These are phyloP conservation scores for Mucor indicus DNA, from an alignment of 371 early-diverging fungal genomes.

Conservation along the genomic window DNA sequence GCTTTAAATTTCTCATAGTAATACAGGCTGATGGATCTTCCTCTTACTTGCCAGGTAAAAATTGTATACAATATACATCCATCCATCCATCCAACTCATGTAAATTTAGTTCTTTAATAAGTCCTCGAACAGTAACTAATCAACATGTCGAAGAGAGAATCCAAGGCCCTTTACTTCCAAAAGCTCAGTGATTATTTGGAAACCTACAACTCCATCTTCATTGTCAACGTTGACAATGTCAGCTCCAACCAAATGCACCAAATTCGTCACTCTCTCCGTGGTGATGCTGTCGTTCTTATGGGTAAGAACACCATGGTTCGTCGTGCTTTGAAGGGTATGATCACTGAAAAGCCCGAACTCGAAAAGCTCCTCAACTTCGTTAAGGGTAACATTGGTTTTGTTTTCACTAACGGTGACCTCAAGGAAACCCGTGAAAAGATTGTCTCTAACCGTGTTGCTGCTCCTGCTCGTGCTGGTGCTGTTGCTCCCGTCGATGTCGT, in stretches of 20 bases:
- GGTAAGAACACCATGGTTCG: conserved; percentile 99
- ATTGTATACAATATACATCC: neutral
- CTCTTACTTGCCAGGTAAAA: neutral
- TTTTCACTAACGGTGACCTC: conserved; percentile 98
- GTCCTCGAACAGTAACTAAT: conserved; percentile 50
- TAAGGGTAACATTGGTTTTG: conserved; percentile 98
- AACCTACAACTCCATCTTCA: conserved; percentile 88
- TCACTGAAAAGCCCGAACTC: conserved; percentile 82
- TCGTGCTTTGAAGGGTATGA: conserved; percentile 85
- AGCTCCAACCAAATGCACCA: conserved; percentile 99
- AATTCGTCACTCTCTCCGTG: conserved; percentile 93
- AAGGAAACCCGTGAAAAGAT: conserved; percentile 94
- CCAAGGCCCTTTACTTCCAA: conserved; percentile 50
- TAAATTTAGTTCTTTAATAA: conserved; percentile 35
- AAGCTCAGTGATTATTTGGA: conserved; percentile 72
- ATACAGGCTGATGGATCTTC: neutral
- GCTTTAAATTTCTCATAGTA: neutral
- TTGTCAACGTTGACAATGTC: conserved; percentile 99
- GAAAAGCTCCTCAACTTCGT: conserved; percentile 85
- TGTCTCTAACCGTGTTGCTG: conserved; percentile 91
- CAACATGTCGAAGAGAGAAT: conserved; percentile 57
- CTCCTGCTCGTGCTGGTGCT: conserved; percentile 99
- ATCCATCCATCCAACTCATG: neutral
- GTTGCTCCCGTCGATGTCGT: conserved; percentile 95
- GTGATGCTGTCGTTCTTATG: conserved; percentile 94